Conservation (phyloP, 2,329 filamentous ascomycete genomes). For the Xylaria sp. region DNA sequence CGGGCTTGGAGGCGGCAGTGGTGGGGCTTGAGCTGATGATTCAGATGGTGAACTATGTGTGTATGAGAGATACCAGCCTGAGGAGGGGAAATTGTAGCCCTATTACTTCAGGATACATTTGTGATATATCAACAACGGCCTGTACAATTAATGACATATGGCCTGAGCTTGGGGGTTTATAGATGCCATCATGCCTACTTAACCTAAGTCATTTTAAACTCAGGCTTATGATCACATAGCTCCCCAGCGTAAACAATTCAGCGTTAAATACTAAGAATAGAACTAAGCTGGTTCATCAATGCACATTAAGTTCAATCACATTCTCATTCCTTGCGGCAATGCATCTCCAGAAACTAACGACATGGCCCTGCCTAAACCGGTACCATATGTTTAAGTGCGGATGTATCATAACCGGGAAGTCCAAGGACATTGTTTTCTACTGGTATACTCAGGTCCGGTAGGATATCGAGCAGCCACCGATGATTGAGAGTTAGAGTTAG, state of each 20-base stretch:
- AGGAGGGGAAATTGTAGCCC: neutral
- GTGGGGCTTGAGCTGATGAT: slow-evolving; percentile 29
- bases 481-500: neutral
- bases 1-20: slow-evolving; percentile 8
- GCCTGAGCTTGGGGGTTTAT: slow-evolving; percentile 10
- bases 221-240: neutral
- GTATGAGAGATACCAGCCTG: neutral
- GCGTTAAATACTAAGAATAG: neutral
- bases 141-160: neutral
- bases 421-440: neutral
- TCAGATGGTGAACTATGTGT: neutral
- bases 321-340: too few relatives aligned
- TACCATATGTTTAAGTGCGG: neutral
- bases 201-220: neutral
- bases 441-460: neutral
- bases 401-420: neutral
- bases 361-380: neutral
- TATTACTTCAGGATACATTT: neutral
- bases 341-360: neutral
- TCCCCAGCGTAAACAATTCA: too few relatives aligned
- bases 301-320: neutral
- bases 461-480: neutral
- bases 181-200: neutral
- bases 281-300: neutral
- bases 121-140: slow-evolving; percentile 1